Evolutionary conservation across 495 filamentous ascomycete species (phyloP).

Genomic region (Neurospora sp.): DNA sequence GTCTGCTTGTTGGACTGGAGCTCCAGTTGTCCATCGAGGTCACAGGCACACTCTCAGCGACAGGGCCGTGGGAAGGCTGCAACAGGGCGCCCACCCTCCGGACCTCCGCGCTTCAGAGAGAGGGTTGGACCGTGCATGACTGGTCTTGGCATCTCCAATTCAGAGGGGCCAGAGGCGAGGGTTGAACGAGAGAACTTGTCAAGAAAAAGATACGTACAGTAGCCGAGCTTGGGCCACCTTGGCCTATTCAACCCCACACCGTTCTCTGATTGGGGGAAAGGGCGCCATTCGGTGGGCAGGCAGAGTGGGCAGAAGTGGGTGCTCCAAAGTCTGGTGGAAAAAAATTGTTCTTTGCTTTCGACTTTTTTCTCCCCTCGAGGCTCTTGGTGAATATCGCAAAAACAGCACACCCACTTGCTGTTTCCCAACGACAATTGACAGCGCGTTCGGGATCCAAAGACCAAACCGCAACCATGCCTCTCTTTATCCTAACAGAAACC

Average conservation of each 20-base stretch:
- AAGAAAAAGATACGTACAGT: neutral
- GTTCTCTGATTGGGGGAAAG: neutral
- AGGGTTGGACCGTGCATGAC: neutral
- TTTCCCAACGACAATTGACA: constrained; percentile 20
- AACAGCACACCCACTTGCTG: constrained; percentile 19
- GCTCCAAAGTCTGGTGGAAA: constrained; percentile 19
- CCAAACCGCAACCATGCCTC: constrained; percentile 45
- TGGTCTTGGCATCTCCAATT: neutral
- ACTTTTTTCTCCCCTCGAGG: constrained; percentile 21
- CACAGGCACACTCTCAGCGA: neutral
- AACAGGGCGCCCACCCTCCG: neutral
- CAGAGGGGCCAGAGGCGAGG: neutral
- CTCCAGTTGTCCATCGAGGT: neutral
- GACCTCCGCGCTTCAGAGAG: neutral
- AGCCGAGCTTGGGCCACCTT: neutral
- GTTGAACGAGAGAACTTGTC: neutral
- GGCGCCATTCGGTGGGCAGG: neutral
- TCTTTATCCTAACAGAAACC: constrained; percentile 83
- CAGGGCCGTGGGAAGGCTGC: neutral
- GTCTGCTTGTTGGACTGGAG: neutral
- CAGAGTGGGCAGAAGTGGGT: neutral
- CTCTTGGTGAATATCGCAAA: constrained; percentile 13
- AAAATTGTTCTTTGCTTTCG: constrained; percentile 22
- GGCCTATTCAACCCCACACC: neutral
- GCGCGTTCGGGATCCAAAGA: constrained; percentile 12